These are phyloP conservation scores for Trematosphaeria pertusa DNA, from an alignment of 2,329 filamentous ascomycete species.

Conservation along the genomic window DNA sequence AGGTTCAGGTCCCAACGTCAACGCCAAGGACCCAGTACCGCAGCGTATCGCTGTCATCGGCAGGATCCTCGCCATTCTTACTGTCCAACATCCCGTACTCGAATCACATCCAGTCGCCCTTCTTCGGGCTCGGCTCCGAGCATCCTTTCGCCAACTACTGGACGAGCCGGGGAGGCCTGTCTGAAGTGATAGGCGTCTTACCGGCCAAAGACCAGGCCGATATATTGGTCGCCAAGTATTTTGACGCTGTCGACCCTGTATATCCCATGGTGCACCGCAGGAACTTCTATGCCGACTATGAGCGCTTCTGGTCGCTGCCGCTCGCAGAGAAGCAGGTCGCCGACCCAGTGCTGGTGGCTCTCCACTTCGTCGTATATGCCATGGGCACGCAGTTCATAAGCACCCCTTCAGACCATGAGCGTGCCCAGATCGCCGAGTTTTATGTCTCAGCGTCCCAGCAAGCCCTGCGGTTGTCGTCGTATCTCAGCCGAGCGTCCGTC, in stretches of 20 bases:
- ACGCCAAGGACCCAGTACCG: constrained; percentile 39
- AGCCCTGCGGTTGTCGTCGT: constrained; percentile 75
- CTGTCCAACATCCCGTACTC: constrained; percentile 78
- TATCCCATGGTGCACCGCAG: constrained; percentile 81
- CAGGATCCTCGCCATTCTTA: constrained; percentile 59
- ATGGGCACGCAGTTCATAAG: constrained; percentile 80
- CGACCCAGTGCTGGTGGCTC: constrained; percentile 73
- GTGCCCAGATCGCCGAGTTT: constrained; percentile 80
- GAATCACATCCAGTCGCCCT: constrained; percentile 72
- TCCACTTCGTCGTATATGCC: constrained; percentile 79
- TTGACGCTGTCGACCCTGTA: constrained; percentile 73
- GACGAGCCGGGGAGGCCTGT: constrained; percentile 77
- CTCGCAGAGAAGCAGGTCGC: constrained; percentile 64
- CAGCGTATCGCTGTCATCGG: constrained; percentile 46
- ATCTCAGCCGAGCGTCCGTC: constrained; percentile 76
- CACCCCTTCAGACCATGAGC: constrained; percentile 62
- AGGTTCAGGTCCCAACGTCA: constrained; percentile 36
- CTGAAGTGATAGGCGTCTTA: constrained; percentile 76
- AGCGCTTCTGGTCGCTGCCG: constrained; percentile 74
- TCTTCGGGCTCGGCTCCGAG: constrained; percentile 81
- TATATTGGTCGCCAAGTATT: constrained; percentile 65
- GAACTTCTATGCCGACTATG: constrained; percentile 79
- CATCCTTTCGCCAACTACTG: constrained; percentile 86
- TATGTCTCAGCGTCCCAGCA: constrained; percentile 83
- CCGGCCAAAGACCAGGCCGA: constrained; percentile 79